Evolutionary conservation across 2,329 filamentous ascomycete genomes (phyloP).

Genomic region (Dactylellina parvicollis): DNA sequence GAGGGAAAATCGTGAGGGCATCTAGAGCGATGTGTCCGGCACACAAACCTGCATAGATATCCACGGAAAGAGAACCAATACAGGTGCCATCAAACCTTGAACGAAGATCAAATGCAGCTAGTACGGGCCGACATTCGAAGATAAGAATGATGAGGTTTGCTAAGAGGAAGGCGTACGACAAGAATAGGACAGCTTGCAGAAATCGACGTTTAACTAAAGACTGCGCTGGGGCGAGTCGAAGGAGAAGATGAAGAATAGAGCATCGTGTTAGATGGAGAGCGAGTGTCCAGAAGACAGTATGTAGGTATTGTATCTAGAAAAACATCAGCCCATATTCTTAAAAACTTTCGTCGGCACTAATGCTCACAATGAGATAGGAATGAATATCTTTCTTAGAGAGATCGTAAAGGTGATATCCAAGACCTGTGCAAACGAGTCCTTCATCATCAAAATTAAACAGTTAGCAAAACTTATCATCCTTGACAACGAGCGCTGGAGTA

Average conservation of each 20-base stretch:
- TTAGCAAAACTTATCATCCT: not conserved
- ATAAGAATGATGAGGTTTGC: conserved; percentile 43
- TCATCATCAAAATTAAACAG: not conserved
- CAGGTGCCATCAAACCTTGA: conserved; percentile 48
- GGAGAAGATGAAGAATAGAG: conserved; percentile 49
- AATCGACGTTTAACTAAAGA: conserved; percentile 38
- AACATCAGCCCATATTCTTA: not conserved
- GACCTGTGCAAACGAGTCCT: conserved; percentile 36
- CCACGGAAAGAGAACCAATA: conserved; percentile 38
- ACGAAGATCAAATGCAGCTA: conserved; percentile 42
- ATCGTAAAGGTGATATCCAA: conserved; percentile 51
- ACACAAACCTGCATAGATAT: conserved; percentile 47
- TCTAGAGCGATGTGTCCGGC: conserved; percentile 49
- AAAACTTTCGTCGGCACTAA: not conserved
- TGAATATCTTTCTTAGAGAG: conserved; percentile 47
- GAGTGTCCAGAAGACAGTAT: conserved; percentile 50
- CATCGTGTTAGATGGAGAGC: conserved; percentile 48
- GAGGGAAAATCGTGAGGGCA: conserved; percentile 47
- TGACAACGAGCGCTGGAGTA: not conserved
- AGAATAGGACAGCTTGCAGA: conserved; percentile 31
- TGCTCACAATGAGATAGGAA: conserved; percentile 39
- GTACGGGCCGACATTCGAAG: conserved; percentile 48
- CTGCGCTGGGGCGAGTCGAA: conserved; percentile 35
- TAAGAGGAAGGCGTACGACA: conserved; percentile 41
- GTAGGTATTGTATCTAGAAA: conserved; percentile 46